Evolutionary conservation across 805 yeast species (phyloP), one percentile per base, ranked within the genome.

Genomic region (Kuraishia floccosa): DNA sequence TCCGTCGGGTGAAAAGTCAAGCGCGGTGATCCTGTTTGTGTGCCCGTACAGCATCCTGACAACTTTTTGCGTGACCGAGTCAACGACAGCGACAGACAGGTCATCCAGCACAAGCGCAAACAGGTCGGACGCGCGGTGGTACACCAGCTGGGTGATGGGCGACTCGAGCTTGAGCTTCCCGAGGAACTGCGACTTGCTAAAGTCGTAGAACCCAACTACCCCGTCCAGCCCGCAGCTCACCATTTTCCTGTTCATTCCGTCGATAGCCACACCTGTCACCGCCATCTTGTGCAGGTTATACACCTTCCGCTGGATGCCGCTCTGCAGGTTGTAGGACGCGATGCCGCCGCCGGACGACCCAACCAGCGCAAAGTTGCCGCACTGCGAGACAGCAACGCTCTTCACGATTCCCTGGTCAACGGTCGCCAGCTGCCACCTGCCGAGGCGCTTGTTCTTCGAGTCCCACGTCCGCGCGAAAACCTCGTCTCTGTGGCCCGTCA

Each of bases 1-100:
- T 22, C 96, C 97, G 51, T 87, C 89, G 4, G 95, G 93, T 3
- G 94, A 77, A 48, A 91, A 89, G 50, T 84, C 96, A 50, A 89
- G 54, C 1, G 83, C 68, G 0, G 96, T 86, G 40, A 91, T 76
- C 46, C 95, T 68, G 53, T 87, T 86, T 9, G 79, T 66, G 49
- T 91, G 98, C 4, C 98, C 98, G 60, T 74, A 76, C 35, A 91
- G 62, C 38, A 78, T 80, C 63, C 99, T 77, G 20, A 93, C 89
- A 21, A 85, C 71, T 42, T 71, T 75, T 46, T 76, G 84, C 0
- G 96, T 84, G 3, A 72, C 70, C 1, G 80, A 68, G 52, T 91
- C 99, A 34, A 91, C 58, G 4, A 91, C 76, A 2, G 81, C 79
- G 25, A 93, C 74, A 2, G 89, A 72, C 46, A 87, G 66, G 50